A percentile compares a stretch with the other conserved stretches of the same genome.
phyloP scores from a whole-genome alignment of 129 eudicot species.

The Chrysanthemum lavandulifolium region DNA sequence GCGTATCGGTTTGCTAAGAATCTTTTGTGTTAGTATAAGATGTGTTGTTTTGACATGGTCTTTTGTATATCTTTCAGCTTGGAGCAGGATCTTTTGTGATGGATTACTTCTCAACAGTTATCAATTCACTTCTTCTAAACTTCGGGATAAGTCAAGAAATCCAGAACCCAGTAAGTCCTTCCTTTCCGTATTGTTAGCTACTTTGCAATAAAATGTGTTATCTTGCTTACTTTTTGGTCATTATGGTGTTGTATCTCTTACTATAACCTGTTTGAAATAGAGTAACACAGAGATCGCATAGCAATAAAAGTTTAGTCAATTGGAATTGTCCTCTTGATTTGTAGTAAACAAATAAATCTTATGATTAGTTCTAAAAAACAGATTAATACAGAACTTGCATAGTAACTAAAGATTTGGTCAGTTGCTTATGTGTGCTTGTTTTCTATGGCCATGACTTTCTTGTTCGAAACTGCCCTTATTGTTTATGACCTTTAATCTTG shows the following conservation, averaged over 20 bases:
- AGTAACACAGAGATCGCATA: neutral
- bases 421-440: neutral
- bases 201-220: neutral
- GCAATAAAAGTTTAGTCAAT: neutral
- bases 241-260: neutral
- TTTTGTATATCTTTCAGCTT: conserved; percentile 21
- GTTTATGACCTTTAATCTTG: conserved; percentile 12
- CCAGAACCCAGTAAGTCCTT: conserved; percentile 18
- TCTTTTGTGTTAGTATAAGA: neutral
- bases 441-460: neutral
- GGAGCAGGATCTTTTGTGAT: conserved; percentile 24
- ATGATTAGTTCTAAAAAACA: too few relatives aligned
- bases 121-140: conserved; percentile 14
- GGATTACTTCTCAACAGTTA: conserved; percentile 3
- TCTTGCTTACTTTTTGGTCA: neutral
- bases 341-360: too few relatives aligned
- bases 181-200: too few relatives aligned
- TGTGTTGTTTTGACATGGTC: neutral
- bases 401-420: neutral
- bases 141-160: conserved; percentile 23
- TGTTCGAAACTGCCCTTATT: neutral
- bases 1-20: neutral
- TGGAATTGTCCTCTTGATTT: neutral
- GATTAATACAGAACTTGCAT: neutral
- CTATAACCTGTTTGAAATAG: neutral